These are phyloP conservation scores for Aureobasidium sp. DNA, from an alignment of 2,329 filamentous ascomycete genomes.

Conservation along the genomic window DNA sequence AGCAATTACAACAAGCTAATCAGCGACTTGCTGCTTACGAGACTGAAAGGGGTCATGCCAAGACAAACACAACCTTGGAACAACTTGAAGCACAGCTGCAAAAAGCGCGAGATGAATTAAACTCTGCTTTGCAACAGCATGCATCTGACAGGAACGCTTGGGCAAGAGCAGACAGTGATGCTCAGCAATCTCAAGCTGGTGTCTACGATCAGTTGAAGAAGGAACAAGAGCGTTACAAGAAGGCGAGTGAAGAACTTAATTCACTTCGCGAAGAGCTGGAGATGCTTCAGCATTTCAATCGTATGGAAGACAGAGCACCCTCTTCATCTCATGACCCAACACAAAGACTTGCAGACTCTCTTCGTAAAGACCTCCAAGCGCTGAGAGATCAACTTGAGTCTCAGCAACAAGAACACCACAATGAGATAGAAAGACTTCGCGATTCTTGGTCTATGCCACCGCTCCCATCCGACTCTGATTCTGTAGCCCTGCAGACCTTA, in stretches of 20 bases:
- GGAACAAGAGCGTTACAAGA: neutral
- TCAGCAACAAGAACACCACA: neutral
- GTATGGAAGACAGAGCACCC: neutral
- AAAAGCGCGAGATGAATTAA: slow-evolving; percentile 15
- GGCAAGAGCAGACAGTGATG: slow-evolving; percentile 1
- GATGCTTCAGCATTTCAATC: slow-evolving; percentile 17
- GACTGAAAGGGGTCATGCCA: slow-evolving; percentile 9
- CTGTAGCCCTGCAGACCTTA: neutral
- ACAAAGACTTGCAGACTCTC: slow-evolving; percentile 3
- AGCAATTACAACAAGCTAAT: slow-evolving; percentile 9
- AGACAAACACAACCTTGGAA: neutral
- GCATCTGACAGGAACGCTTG: neutral
- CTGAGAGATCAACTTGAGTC: neutral
- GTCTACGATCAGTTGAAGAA: neutral
- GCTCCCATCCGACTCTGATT: neutral
- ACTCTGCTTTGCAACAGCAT: slow-evolving; percentile 21
- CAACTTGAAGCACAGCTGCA: slow-evolving; percentile 5
- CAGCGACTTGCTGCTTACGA: slow-evolving; percentile 14
- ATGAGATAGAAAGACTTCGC: neutral
- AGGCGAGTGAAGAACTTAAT: slow-evolving; percentile 20
- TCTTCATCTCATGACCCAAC: neutral
- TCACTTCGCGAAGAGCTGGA: slow-evolving; percentile 23
- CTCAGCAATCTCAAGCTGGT: neutral
- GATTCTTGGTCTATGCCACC: neutral
- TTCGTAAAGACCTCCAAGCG: neutral